A percentile compares a stretch with the other conserved stretches of the same genome.
phyloP scores from a whole-genome alignment of 2,329 filamentous ascomycete genomes.

The Penicillium sp. region DNA sequence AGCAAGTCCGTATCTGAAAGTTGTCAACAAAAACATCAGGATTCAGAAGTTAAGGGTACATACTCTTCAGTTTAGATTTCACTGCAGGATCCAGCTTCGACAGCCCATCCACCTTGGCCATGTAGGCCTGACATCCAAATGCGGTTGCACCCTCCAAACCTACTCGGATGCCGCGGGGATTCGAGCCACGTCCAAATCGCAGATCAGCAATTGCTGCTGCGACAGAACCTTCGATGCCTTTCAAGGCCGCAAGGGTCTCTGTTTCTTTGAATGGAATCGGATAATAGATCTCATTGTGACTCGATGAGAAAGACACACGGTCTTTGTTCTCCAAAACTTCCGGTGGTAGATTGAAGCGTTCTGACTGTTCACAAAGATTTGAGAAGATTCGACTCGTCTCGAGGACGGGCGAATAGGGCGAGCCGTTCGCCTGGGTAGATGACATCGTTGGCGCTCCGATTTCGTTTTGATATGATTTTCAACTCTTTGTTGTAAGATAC shows the following conservation, averaged over 20 bases:
- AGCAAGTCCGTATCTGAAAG: slow-evolving; percentile 63
- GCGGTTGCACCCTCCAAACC: slow-evolving; percentile 38
- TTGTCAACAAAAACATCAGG: slow-evolving; percentile 4
- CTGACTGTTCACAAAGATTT: slow-evolving; percentile 32
- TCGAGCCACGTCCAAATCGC: slow-evolving; percentile 40
- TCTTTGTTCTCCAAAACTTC: slow-evolving; percentile 30
- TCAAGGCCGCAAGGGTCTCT: slow-evolving; percentile 51
- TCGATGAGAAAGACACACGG: slow-evolving; percentile 34
- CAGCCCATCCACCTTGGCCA: slow-evolving; percentile 38
- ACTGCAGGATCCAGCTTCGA: slow-evolving; percentile 37
- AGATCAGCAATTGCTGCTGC: slow-evolving; percentile 56
- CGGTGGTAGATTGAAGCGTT: slow-evolving; percentile 30
- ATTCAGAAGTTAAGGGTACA: neutral
- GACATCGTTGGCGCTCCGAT: too few species aligned
- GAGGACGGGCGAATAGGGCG: slow-evolving; percentile 30
- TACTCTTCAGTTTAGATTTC: slow-evolving; percentile 37
- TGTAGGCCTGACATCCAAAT: slow-evolving; percentile 40
- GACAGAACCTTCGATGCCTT: slow-evolving; percentile 55
- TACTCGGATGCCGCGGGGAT: slow-evolving; percentile 35
- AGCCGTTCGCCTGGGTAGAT: slow-evolving; percentile 6
- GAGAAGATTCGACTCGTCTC: slow-evolving; percentile 38
- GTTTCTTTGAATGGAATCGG: slow-evolving; percentile 49
- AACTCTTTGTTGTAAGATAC: too few species aligned
- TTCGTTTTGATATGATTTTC: too few species aligned
- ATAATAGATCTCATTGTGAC: slow-evolving; percentile 36